Conservation (phyloP, 306 rosid genomes). For the Mucuna pruriens region DNA sequence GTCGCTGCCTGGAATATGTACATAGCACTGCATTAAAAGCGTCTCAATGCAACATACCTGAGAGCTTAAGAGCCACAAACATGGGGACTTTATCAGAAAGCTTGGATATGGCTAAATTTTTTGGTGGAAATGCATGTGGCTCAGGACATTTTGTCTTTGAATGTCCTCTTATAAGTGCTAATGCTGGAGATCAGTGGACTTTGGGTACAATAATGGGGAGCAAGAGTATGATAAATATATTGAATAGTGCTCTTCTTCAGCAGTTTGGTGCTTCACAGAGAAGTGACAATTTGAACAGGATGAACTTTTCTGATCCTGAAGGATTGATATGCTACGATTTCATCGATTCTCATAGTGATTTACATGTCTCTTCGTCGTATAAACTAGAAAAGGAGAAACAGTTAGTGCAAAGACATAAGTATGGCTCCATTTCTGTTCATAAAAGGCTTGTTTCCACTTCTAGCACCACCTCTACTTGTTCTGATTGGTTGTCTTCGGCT, state of each 20-base stretch:
- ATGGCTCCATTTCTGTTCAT: conserved; percentile 49
- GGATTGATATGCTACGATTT: conserved; percentile 58
- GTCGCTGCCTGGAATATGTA: conserved; percentile 77
- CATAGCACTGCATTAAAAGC: conserved; percentile 67
- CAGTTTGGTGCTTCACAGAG: conserved; percentile 53
- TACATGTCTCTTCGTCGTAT: conserved; percentile 53
- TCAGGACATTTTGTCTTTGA: conserved; percentile 47
- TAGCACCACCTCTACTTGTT: conserved; percentile 60
- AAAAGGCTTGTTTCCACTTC: conserved; percentile 62
- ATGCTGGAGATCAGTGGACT: conserved; percentile 48
- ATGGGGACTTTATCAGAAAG: conserved; percentile 52
- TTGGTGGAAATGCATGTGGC: conserved; percentile 42
- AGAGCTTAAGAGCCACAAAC: conserved; percentile 52
- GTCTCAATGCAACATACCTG: conserved; percentile 55
- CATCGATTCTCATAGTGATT: conserved; percentile 52
- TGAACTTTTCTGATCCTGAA: conserved; percentile 52
- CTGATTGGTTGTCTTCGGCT: conserved; percentile 58
- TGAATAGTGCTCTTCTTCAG: conserved; percentile 72
- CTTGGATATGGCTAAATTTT: conserved; percentile 42
- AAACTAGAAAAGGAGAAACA: conserved; percentile 46
- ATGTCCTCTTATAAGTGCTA: conserved; percentile 38
- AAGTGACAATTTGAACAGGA: conserved; percentile 53
- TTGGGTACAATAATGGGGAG: conserved; percentile 85
- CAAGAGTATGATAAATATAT: conserved; percentile 82
- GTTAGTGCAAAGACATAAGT: conserved; percentile 45